Evolutionary conservation across 2,329 filamentous ascomycete genomes (phyloP), one percentile per base, ranked within the genome.

Genomic region (Ambrosiella xylebori): DNA sequence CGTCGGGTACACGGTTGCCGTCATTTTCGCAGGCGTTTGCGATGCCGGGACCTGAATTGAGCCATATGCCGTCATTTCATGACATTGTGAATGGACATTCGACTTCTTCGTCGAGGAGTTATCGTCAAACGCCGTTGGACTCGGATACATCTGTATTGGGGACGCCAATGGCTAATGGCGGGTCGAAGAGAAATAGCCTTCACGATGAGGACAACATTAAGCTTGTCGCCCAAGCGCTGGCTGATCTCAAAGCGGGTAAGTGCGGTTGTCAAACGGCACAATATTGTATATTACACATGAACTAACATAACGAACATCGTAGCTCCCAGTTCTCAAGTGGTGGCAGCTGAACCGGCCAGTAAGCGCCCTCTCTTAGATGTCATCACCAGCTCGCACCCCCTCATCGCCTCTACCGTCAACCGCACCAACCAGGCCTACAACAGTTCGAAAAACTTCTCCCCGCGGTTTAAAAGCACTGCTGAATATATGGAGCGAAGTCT

Each of bases 401-500:
- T 94, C 61, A 78, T 96, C 13, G 88, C 87, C 8, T 88, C 82
- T 36, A 88, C 89, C 0, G 90, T 95, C 64, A 88, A 87, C 63
- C 83, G 84, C 56, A 91, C 89, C 0, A 79, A 91, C 7, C 88
- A 86, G 1, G 88, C 87, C 1, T 97, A 97, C 68, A 84, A 85
- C 36, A 84, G 79, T 2, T 89, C 87, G 9, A 96, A 97, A 70
- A 88, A 90, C 64, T 94, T 91, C 65, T 94, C 88, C 1, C 89
- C 91, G 0, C 80, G 86, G 1, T 88, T 96, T 67, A 89, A 87
- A 68, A 86, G 86, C n/a, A 81, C 89, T 61, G 91, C 88, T 54
- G 88, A 95, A 68, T 88, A 94, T 65, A 83, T 96, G 17, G 91
- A 97, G 69, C 84, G 87, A 52, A 91, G 88, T 64, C 81, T 95